phyloP scores from a whole-genome alignment of 1,284 basidiomycete genomes.

The Naganishia sp. region DNA sequence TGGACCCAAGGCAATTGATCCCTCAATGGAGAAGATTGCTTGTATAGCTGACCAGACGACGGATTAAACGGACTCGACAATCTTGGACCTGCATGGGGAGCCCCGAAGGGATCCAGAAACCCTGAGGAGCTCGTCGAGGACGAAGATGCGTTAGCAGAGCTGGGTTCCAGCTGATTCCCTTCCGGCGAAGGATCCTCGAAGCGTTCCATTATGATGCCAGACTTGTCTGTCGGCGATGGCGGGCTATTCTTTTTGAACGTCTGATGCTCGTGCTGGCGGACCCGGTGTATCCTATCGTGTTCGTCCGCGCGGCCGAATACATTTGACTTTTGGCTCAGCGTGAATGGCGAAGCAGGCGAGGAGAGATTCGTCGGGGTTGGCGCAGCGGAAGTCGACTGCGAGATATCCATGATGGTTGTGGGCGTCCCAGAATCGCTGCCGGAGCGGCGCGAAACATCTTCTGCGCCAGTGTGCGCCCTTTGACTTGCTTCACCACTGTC shows the following conservation, averaged over 20 bases:
- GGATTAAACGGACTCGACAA: slow-evolving; percentile 20
- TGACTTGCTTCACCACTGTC: neutral
- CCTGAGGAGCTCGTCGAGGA: too few relatives aligned
- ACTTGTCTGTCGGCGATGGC: slow-evolving; percentile 19
- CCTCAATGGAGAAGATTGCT: slow-evolving; percentile 15
- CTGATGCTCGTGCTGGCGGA: slow-evolving; percentile 12
- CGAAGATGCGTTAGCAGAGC: too few relatives aligned
- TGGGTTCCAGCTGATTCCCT: too few relatives aligned
- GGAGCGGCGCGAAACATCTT: neutral
- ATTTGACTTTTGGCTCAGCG: slow-evolving; percentile 14
- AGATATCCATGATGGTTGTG: neutral
- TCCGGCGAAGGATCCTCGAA: slow-evolving; percentile 4
- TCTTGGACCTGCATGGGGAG: neutral
- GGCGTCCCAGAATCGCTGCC: slow-evolving; percentile 8
- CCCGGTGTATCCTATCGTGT: slow-evolving; percentile 13
- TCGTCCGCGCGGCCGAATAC: slow-evolving; percentile 3
- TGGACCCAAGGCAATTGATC: slow-evolving; percentile 1
- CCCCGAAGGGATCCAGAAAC: slow-evolving; percentile 22
- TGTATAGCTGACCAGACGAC: slow-evolving; percentile 3
- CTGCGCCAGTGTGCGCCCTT: neutral
- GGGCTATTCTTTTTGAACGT: slow-evolving; percentile 19
- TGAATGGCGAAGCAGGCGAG: slow-evolving; percentile 20
- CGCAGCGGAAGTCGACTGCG: neutral
- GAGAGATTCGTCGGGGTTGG: slow-evolving; percentile 11
- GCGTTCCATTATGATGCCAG: slow-evolving; percentile 17